These are phyloP conservation scores for Solanum chaucha DNA, from an alignment of 257 asterid species.

Conservation along the genomic window DNA sequence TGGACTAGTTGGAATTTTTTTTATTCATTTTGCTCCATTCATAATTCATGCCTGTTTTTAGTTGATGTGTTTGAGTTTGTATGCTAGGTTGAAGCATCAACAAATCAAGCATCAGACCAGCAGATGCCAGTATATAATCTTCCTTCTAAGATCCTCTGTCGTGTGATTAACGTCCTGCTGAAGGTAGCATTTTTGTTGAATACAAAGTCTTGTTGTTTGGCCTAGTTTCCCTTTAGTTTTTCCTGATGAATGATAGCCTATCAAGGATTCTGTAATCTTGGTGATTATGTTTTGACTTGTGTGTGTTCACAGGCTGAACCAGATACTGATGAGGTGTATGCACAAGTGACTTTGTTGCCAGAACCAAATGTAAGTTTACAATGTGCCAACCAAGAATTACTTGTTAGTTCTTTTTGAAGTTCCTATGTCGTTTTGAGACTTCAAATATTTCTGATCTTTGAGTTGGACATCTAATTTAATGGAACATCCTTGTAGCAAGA, in stretches of 20 bases:
- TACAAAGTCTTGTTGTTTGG: not conserved
- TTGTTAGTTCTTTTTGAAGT: not conserved
- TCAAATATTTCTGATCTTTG: not conserved
- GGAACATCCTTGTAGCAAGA: slow-evolving; percentile 46
- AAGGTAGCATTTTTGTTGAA: slow-evolving; percentile 34
- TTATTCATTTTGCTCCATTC: not conserved
- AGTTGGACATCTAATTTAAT: not conserved
- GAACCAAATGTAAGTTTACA: slow-evolving; percentile 49
- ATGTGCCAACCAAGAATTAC: not conserved
- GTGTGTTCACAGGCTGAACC: slow-evolving; percentile 67
- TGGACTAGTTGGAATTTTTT: not conserved
- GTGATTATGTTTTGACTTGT: not conserved
- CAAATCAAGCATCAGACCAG: slow-evolving; percentile 84
- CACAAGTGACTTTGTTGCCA: slow-evolving; percentile 82
- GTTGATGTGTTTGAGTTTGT: not conserved
- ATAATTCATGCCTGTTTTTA: not conserved
- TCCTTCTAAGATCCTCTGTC: slow-evolving; percentile 84
- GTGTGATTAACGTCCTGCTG: slow-evolving; percentile 65
- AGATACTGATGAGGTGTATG: slow-evolving; percentile 92
- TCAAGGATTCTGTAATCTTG: not conserved
- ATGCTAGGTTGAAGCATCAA: slow-evolving; percentile 84
- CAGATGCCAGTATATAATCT: slow-evolving; percentile 90
- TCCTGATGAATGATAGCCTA: not conserved
- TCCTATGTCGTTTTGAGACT: not conserved
- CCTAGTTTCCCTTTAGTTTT: not conserved